Conservation (phyloP, 1,284 basidiomycete species). For the Thelephora terrestris region DNA sequence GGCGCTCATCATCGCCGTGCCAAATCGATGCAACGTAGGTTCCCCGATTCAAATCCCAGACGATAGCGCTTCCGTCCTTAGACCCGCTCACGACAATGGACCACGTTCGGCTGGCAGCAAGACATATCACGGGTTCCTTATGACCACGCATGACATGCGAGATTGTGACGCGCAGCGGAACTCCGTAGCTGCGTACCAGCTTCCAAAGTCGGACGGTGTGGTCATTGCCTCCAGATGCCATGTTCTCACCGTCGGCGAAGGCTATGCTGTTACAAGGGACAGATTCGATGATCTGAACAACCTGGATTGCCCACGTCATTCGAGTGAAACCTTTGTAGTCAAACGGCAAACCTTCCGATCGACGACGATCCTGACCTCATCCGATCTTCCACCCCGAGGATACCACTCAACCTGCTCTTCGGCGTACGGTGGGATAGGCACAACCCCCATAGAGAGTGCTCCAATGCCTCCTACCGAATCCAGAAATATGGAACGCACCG, state of each 20-base stretch:
- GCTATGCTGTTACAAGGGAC: constrained; percentile 64
- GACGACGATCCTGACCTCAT: constrained; percentile 49
- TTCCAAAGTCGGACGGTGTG: constrained; percentile 76
- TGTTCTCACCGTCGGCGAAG: constrained; percentile 61
- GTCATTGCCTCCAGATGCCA: constrained; percentile 71
- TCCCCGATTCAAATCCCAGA: constrained; percentile 89
- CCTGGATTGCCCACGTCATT: constrained; percentile 27
- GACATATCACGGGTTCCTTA: constrained; percentile 52
- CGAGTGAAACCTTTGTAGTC: no score
- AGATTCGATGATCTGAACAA: constrained; percentile 68
- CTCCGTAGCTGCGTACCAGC: constrained; percentile 27
- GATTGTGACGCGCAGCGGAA: constrained; percentile 29
- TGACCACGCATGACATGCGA: constrained; percentile 76
- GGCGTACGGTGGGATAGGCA: constrained; percentile 49
- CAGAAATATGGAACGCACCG: constrained; percentile 44
- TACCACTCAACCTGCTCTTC: constrained; percentile 69
- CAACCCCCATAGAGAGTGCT: constrained; percentile 48
- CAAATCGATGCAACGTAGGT: constrained; percentile 69
- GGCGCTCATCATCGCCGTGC: constrained; percentile 39
- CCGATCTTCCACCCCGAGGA: constrained; percentile 25
- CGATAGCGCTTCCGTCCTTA: constrained; percentile 71
- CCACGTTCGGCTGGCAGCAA: constrained; percentile 76
- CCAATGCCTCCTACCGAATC: constrained; percentile 53
- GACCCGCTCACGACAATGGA: constrained; percentile 80
- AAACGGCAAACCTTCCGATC: constrained; percentile 43